Conservation (phyloP, 805 yeast species). For the Metschnikowia continentalis region DNA sequence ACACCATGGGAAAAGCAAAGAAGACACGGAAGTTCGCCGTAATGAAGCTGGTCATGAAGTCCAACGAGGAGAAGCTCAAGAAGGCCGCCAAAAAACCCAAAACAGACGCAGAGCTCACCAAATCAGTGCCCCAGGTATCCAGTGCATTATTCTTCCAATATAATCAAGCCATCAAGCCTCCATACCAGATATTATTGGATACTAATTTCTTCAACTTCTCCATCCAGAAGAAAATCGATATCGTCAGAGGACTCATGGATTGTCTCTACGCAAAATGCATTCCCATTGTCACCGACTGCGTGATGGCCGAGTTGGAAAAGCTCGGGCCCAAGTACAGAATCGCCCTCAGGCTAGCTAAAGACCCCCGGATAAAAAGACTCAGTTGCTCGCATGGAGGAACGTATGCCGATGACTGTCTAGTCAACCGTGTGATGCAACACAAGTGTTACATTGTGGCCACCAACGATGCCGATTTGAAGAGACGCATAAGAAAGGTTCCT, state of each 20-base stretch:
- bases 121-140: constrained; percentile 79
- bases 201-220: constrained; percentile 96
- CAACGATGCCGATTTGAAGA: constrained; percentile 93
- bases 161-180: constrained; percentile 94
- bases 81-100: constrained; percentile 26
- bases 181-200: constrained; percentile 92
- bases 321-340: constrained; percentile 92
- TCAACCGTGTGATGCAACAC: constrained; percentile 89
- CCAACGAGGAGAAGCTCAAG: constrained; percentile 55
- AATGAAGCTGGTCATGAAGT: constrained; percentile 74
- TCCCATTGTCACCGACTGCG: constrained; percentile 95
- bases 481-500: constrained; percentile 92
- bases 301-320: constrained; percentile 95
- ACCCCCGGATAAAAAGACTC: constrained; percentile 83
- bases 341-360: constrained; percentile 88
- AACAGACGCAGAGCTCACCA: constrained; percentile 65
- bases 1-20: constrained; percentile 87
- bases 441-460: constrained; percentile 97
- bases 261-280: constrained; percentile 90
- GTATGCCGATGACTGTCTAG: constrained; percentile 97
- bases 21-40: constrained; percentile 96
- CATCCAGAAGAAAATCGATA: constrained; percentile 90
- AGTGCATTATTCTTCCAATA: constrained; percentile 93
- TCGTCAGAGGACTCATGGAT: constrained; percentile 97
- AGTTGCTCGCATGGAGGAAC: constrained; percentile 93